These are phyloP conservation scores for Jacaranda copaia DNA, from an alignment of 257 asterid species.

Conservation along the genomic window DNA sequence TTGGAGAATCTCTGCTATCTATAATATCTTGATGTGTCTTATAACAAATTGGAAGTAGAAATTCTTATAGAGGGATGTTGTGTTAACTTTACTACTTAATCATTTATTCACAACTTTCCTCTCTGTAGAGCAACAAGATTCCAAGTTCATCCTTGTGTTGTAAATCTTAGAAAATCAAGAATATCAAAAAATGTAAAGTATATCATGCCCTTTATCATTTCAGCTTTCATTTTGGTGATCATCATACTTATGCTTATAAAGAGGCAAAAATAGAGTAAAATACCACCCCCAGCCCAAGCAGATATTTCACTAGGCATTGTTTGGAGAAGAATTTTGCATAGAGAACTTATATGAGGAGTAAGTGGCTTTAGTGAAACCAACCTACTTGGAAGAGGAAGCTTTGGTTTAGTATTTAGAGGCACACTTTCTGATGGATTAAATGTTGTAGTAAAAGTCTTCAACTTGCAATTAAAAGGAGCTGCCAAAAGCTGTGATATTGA, in stretches of 20 bases:
- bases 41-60: too few relatives aligned
- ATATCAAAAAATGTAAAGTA: constrained; percentile 26
- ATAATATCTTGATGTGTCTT: too few relatives aligned
- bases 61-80: background rate
- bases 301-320: background rate
- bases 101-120: constrained; percentile 31
- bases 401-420: constrained; percentile 36
- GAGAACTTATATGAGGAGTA: constrained; percentile 40
- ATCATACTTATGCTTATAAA: background rate
- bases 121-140: too few relatives aligned
- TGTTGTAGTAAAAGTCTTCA: constrained; percentile 47
- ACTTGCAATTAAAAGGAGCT: background rate
- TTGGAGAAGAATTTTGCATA: constrained; percentile 42
- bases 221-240: background rate
- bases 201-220: constrained; percentile 10
- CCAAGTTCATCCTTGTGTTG: too few relatives aligned
- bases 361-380: constrained; percentile 36
- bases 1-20: too few relatives aligned
- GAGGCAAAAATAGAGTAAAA: background rate
- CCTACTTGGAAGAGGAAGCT: constrained; percentile 12
- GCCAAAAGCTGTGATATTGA: too few relatives aligned
- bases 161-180: too few relatives aligned
- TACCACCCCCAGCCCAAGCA: background rate
- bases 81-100: constrained; percentile 33
- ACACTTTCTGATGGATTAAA: constrained; percentile 37